A percentile compares a stretch with the other conserved stretches of the same genome.
Conservation (phyloP, 306 rosid genomes). For the Biancaea sappan region DNA sequence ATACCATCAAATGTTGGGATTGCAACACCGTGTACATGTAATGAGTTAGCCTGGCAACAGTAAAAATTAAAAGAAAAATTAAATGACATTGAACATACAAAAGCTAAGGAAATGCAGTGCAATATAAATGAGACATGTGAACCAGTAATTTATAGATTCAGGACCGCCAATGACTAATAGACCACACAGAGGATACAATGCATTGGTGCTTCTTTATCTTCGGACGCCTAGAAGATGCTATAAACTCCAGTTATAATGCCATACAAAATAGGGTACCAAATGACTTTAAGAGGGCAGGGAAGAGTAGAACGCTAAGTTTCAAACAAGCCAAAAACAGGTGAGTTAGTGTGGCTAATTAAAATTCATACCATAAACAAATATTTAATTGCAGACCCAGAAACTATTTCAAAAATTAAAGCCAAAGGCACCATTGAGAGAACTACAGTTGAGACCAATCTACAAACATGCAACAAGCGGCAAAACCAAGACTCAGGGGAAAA, state of each 20-base stretch:
- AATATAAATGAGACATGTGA: neutral
- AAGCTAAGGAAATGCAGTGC: neutral
- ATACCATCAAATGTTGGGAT: conserved; percentile 83
- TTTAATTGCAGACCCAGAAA: neutral
- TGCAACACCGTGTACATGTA: conserved; percentile 89
- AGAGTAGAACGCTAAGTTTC: neutral
- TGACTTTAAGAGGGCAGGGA: neutral
- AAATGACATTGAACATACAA: neutral
- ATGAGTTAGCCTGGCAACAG: conserved; percentile 58
- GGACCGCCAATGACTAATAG: neutral
- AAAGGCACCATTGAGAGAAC: neutral
- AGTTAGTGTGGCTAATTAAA: neutral
- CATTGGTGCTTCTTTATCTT: neutral
- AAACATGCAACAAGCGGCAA: neutral
- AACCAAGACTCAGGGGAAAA: neutral
- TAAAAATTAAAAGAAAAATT: neutral
- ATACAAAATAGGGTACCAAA: neutral
- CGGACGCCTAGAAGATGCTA: neutral
- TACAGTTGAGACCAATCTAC: neutral
- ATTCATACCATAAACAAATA: neutral
- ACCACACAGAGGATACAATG: neutral
- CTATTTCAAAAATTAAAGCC: neutral
- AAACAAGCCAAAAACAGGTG: neutral
- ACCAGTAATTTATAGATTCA: neutral
- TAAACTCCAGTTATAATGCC: neutral